phyloP scores from a whole-genome alignment of 2,329 filamentous ascomycete species.

The Diaporthe nobilis region DNA sequence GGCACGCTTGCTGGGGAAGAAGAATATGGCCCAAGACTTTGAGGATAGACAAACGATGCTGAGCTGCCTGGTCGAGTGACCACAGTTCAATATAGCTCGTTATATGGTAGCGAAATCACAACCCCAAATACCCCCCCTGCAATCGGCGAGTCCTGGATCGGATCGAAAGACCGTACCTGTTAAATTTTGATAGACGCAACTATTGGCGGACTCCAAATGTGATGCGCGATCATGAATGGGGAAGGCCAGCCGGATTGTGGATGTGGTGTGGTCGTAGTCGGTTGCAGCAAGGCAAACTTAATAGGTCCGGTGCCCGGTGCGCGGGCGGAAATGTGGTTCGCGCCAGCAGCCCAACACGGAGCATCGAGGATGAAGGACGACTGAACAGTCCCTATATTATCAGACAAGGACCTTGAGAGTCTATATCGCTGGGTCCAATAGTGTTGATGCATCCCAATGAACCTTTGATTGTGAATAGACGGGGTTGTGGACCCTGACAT shows the following conservation, averaged over 20 bases:
- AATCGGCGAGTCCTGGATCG: not conserved
- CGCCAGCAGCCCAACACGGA: not conserved
- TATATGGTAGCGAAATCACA: conserved; percentile 40
- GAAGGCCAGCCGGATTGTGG: not conserved
- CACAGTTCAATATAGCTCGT: conserved; percentile 39
- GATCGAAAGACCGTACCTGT: not conserved
- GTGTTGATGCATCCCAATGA: conserved; percentile 22
- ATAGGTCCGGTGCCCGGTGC: not conserved
- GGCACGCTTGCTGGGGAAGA: conserved; percentile 22
- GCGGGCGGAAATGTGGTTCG: conserved; percentile 1
- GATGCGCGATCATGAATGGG: not conserved
- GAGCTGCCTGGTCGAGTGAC: conserved; percentile 44
- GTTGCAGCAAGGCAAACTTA: not conserved
- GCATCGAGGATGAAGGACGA: not conserved
- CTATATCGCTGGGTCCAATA: not conserved
- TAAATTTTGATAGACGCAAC: conserved; percentile 8
- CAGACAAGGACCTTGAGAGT: not conserved
- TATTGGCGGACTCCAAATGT: not conserved
- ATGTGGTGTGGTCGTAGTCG: not conserved
- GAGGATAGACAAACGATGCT: conserved; percentile 37
- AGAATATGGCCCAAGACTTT: conserved; percentile 25
- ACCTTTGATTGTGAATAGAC: conserved; percentile 33
- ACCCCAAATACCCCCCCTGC: conserved; percentile 35
- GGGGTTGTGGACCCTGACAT: conserved; percentile 34
- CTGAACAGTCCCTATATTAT: not conserved